Evolutionary conservation across 495 filamentous ascomycete species (phyloP).

Genomic region (Aspergillus haitiensis): DNA sequence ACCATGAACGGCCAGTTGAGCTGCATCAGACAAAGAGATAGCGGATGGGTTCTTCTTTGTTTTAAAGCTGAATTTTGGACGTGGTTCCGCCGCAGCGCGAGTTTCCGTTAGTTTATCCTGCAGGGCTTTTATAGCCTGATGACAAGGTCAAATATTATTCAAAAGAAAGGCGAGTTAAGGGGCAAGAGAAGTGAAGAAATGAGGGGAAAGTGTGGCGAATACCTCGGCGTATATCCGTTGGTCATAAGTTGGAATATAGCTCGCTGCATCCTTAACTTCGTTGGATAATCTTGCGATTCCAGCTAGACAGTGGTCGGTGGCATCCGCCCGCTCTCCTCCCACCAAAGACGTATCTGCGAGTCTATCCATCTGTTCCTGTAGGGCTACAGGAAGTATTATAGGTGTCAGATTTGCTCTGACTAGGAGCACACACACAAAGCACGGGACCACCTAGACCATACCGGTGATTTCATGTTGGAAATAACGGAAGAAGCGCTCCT

Average conservation of each 20-base stretch:
- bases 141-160: conserved; percentile 1
- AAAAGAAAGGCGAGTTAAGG: conserved; percentile 6
- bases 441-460: conserved; percentile 35
- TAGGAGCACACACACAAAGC: conserved; percentile 14
- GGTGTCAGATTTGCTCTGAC: conserved; percentile 22
- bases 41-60: conserved; percentile 59
- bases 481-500: conserved; percentile 75
- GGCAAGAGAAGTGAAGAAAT: conserved; percentile 3
- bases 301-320: conserved; percentile 66
- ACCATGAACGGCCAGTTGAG: conserved; percentile 50
- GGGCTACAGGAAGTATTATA: conserved; percentile 37
- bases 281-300: conserved; percentile 65
- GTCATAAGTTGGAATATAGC: conserved; percentile 72
- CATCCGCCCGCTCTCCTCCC: conserved; percentile 60
- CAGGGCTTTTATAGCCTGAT: conserved; percentile 66
- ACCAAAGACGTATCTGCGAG: conserved; percentile 52
- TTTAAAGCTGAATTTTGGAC: conserved; percentile 73
- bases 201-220: conserved; percentile 3
- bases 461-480: conserved; percentile 73
- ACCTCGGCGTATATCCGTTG: conserved; percentile 73
- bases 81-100: conserved; percentile 59
- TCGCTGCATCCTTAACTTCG: conserved; percentile 66
- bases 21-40: conserved; percentile 57
- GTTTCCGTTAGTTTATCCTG: conserved; percentile 62
- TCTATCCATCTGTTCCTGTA: conserved; percentile 62